A percentile compares a stretch with the other conserved stretches of the same genome.
These are phyloP conservation scores for Diaporthe helianthi DNA, from an alignment of 2,329 filamentous ascomycete genomes.

Conservation along the genomic window DNA sequence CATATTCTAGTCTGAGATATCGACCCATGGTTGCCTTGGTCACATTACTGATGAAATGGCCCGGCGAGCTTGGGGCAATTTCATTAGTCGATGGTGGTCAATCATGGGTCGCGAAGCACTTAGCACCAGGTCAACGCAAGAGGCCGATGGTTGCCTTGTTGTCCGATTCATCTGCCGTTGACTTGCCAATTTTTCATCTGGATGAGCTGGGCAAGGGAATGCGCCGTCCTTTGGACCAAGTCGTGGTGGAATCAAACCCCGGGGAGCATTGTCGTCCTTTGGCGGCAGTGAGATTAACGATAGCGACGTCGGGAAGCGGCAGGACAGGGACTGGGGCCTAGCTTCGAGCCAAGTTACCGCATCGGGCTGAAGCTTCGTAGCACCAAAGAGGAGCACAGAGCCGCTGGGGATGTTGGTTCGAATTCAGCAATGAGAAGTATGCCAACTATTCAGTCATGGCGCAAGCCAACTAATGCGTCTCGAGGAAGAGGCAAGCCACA, in stretches of 20 bases:
- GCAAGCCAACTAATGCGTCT: conserved; percentile 12
- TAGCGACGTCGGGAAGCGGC: neutral
- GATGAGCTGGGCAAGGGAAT: neutral
- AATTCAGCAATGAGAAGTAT: neutral
- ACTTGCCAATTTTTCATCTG: neutral
- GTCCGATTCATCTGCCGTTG: neutral
- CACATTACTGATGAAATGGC: neutral
- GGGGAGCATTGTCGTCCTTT: neutral
- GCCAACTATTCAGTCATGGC: neutral
- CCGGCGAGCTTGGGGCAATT: neutral
- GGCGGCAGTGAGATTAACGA: neutral
- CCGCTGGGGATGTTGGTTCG: neutral
- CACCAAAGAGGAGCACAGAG: neutral
- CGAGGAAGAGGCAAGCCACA: conserved; percentile 11
- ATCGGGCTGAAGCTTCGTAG: neutral
- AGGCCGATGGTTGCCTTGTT: neutral
- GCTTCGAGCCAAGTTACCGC: conserved; percentile 23
- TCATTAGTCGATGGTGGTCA: neutral
- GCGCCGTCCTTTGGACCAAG: neutral
- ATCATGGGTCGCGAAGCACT: neutral
- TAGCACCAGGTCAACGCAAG: neutral
- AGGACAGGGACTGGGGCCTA: neutral
- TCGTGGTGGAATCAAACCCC: neutral
- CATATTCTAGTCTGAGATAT: neutral
- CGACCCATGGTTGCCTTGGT: neutral